Evolutionary conservation across 1,284 basidiomycete species (phyloP).

Genomic region (Takashimella koratensis): DNA sequence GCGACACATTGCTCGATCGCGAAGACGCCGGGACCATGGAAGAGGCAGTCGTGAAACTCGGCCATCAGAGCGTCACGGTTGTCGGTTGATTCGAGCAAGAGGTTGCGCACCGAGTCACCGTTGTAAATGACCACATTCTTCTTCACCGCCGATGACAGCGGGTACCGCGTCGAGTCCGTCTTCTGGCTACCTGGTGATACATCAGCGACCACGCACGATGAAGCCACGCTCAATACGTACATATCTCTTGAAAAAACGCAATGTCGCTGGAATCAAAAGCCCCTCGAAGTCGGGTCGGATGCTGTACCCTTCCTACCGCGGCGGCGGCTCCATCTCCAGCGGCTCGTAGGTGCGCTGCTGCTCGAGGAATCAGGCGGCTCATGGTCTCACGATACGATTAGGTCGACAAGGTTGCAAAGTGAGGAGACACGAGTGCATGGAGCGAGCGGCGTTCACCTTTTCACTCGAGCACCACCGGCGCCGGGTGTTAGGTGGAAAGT

Average conservation of each 20-base stretch:
- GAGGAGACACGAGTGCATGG: too few species aligned
- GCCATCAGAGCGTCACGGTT: slow-evolving; percentile 8
- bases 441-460: too few species aligned
- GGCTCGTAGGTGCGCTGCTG: not conserved
- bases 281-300: not conserved
- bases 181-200: slow-evolving; percentile 3
- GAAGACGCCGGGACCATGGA: slow-evolving; percentile 12
- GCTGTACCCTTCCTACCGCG: not conserved
- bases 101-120: not conserved
- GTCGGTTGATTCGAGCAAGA: not conserved
- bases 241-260: slow-evolving; percentile 3
- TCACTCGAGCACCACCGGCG: too few species aligned
- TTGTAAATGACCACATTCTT: slow-evolving; percentile 9
- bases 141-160: not conserved
- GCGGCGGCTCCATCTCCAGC: not conserved
- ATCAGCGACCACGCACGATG: not conserved
- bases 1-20: slow-evolving; percentile 2
- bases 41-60: slow-evolving; percentile 13
- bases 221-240: not conserved
- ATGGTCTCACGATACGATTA: too few species aligned
- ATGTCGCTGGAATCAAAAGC: slow-evolving; percentile 1
- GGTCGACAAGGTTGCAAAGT: too few species aligned
- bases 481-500: too few species aligned
- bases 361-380: not conserved
- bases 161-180: slow-evolving; percentile 2